Conservation (phyloP, 2,329 filamentous ascomycete species). For the Fusarium liriodendri region DNA sequence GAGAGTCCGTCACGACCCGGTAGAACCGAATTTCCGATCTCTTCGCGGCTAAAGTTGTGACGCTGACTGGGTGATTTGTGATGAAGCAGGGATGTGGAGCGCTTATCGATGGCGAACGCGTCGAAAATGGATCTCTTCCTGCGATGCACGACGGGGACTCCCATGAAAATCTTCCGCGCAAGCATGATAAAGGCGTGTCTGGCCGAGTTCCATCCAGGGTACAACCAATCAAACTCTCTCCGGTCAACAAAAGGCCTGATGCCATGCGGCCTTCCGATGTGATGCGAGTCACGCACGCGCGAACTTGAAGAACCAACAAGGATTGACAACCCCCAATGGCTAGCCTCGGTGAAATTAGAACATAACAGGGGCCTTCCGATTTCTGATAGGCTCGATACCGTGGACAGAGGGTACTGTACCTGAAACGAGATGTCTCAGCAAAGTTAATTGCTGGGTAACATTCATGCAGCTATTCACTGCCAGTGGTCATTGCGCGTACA, state of each 20-base stretch:
- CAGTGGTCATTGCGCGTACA: neutral
- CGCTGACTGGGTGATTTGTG: neutral
- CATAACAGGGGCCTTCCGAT: neutral
- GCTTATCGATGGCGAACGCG: neutral
- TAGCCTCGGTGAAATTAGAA: neutral
- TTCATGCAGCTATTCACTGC: neutral
- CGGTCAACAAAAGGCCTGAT: neutral
- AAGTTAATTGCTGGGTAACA: neutral
- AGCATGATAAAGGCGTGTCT: neutral
- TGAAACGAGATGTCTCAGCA: neutral
- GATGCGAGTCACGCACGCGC: neutral
- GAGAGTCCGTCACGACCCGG: neutral
- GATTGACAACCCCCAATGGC: neutral
- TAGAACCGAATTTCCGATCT: neutral
- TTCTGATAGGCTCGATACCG: neutral
- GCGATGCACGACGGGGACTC: neutral
- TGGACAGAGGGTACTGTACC: neutral
- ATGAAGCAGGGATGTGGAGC: neutral
- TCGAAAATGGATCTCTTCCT: neutral
- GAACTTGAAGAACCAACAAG: neutral
- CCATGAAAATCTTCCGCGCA: neutral
- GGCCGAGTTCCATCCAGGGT: neutral
- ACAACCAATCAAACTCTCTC: neutral
- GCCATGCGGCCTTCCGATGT: neutral
- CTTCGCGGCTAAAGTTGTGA: neutral